These are phyloP conservation scores for Amorphotheca resinae DNA, from an alignment of 495 filamentous ascomycete genomes.

Conservation along the genomic window DNA sequence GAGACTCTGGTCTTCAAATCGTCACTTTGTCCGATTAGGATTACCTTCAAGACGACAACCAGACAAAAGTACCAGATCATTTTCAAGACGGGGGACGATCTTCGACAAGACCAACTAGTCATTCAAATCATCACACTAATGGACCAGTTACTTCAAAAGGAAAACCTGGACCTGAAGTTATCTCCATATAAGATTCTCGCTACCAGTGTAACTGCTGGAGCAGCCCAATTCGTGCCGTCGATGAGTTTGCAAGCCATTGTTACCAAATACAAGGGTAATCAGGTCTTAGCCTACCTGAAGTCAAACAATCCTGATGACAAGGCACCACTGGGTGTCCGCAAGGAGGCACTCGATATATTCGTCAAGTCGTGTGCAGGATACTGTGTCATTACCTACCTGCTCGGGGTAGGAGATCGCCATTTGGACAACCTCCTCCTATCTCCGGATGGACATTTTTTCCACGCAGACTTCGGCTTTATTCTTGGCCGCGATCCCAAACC, in stretches of 20 bases:
- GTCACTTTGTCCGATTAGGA: constrained; percentile 73
- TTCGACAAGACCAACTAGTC: constrained; percentile 93
- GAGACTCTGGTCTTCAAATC: constrained; percentile 93
- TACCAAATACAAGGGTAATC: constrained; percentile 64
- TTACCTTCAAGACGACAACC: constrained; percentile 75
- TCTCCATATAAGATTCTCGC: constrained; percentile 94
- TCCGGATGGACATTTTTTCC: constrained; percentile 92
- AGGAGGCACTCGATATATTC: constrained; percentile 90
- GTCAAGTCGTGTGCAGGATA: constrained; percentile 95
- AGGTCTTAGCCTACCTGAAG: constrained; percentile 68
- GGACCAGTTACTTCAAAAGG: constrained; percentile 90
- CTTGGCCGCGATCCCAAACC: constrained; percentile 95
- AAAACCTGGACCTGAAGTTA: constrained; percentile 92
- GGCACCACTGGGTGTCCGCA: constrained; percentile 74
- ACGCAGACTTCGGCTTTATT: constrained; percentile 96
- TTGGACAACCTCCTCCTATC: constrained; percentile 89
- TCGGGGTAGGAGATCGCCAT: constrained; percentile 95
- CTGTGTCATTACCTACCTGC: constrained; percentile 96
- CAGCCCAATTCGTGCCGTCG: constrained; percentile 85
- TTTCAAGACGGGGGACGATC: constrained; percentile 95
- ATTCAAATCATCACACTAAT: constrained; percentile 98
- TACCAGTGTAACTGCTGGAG: constrained; percentile 76
- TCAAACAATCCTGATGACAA: constrained; percentile 80
- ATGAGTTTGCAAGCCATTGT: constrained; percentile 69
- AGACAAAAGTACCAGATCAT: constrained; percentile 77